A percentile compares a stretch with the other conserved stretches of the same genome.
Conservation (phyloP, 2,329 filamentous ascomycete genomes). For the Paracamarosporium sp. region DNA sequence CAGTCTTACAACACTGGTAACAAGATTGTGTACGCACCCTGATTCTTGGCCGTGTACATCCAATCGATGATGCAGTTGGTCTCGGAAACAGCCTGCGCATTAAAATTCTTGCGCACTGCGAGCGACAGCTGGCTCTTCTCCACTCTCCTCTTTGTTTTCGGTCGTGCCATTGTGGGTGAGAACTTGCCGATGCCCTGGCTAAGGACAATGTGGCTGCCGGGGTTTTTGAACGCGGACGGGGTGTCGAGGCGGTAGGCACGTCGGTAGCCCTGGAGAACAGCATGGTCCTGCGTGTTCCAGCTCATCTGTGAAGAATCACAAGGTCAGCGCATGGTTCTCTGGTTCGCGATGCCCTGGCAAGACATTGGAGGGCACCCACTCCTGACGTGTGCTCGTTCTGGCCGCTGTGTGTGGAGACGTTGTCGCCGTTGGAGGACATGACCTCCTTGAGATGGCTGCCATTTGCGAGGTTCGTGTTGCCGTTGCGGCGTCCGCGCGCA, state of each 20-base stretch:
- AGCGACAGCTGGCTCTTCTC: conserved; percentile 75
- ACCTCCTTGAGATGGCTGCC: conserved; percentile 48
- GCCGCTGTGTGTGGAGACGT: conserved; percentile 43
- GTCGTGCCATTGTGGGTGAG: conserved; percentile 78
- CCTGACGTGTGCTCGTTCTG: conserved; percentile 43
- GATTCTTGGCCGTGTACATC: conserved; percentile 72
- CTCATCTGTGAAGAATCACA: conserved; percentile 53
- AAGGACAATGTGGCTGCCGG: conserved; percentile 58
- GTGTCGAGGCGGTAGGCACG: conserved; percentile 75
- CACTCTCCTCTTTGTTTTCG: conserved; percentile 69
- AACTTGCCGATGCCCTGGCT: conserved; percentile 69
- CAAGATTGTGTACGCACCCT: conserved; percentile 50
- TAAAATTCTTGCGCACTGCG: conserved; percentile 82
- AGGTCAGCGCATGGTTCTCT: conserved; percentile 20
- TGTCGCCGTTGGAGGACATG: conserved; percentile 39
- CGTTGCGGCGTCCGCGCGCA: conserved; percentile 48
- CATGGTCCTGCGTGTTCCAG: conserved; percentile 72
- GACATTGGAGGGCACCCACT: conserved; percentile 30
- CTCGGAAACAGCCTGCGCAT: conserved; percentile 78
- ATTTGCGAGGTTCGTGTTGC: conserved; percentile 30
- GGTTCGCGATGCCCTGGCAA: conserved; percentile 1
- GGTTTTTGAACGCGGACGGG: conserved; percentile 70
- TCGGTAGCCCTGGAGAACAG: conserved; percentile 76
- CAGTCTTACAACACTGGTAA: neutral
- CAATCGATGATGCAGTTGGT: conserved; percentile 84